Evolutionary conservation across 352 stramenopile genomes (phyloP).

Genomic region (Peronospora tabacina): DNA sequence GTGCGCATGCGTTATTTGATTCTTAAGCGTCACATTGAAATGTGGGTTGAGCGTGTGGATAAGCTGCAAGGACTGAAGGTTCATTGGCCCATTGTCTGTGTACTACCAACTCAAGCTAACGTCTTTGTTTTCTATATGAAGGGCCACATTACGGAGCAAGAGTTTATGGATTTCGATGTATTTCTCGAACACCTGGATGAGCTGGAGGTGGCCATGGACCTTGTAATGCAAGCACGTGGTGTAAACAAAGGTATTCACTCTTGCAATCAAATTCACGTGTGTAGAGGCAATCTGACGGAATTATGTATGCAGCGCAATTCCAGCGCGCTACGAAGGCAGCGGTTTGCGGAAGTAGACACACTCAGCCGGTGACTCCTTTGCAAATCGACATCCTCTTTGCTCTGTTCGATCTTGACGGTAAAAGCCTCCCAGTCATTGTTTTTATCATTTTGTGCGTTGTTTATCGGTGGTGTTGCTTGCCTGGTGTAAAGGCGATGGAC

Average conservation of each 20-base stretch:
- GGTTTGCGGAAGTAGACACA: conserved; percentile 46
- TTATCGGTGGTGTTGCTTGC: not conserved
- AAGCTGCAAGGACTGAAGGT: conserved; percentile 50
- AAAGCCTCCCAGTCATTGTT: not conserved
- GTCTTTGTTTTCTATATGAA: conserved; percentile 8
- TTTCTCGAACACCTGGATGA: conserved; percentile 81
- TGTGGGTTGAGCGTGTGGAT: conserved; percentile 80
- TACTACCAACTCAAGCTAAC: not conserved
- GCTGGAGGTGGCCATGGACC: conserved; percentile 76
- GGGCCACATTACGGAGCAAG: conserved; percentile 64
- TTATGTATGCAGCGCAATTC: conserved; percentile 56
- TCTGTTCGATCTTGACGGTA: conserved; percentile 76
- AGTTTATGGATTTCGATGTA: conserved; percentile 80
- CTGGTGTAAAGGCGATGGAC: conserved; percentile 45
- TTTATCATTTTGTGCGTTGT: not conserved
- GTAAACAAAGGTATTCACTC: conserved; percentile 68
- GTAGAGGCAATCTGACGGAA: not conserved
- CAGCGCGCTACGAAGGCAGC: conserved; percentile 59
- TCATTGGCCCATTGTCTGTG: not conserved
- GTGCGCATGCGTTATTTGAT: conserved; percentile 15
- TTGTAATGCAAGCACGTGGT: conserved; percentile 75
- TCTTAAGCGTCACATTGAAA: conserved; percentile 43
- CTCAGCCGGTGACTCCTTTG: conserved; percentile 56
- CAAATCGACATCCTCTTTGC: conserved; percentile 84
- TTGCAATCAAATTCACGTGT: not conserved